Evolutionary conservation across 345 rosid genomes (phyloP).

Genomic region (Populus simonii): DNA sequence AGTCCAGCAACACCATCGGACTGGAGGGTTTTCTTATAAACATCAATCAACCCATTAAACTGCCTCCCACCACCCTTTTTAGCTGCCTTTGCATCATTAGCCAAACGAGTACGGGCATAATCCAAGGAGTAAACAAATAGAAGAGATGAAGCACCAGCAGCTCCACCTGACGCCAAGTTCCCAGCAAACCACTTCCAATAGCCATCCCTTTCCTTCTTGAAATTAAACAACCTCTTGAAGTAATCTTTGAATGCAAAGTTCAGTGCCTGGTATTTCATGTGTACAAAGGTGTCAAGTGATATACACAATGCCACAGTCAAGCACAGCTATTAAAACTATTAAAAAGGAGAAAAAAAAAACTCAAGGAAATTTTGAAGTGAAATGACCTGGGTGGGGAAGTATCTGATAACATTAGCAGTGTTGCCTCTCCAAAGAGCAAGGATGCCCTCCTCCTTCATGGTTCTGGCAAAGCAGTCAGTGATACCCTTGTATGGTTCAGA

Average conservation of each 20-base stretch:
- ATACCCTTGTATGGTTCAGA: constrained; percentile 31
- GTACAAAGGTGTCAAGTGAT: not conserved
- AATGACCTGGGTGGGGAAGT: constrained; percentile 32
- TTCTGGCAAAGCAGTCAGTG: constrained; percentile 30
- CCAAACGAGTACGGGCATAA: constrained; percentile 33
- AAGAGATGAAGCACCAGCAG: constrained; percentile 35
- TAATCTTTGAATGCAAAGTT: constrained; percentile 37
- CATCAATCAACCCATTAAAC: constrained; percentile 32
- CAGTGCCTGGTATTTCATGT: constrained; percentile 12
- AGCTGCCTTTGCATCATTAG: constrained; percentile 33
- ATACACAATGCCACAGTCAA: not conserved
- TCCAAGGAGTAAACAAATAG: constrained; percentile 31
- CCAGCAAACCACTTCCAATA: constrained; percentile 36
- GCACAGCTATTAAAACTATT: not conserved
- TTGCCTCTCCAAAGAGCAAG: constrained; percentile 32
- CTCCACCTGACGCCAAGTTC: constrained; percentile 32
- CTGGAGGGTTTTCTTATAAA: constrained; percentile 23
- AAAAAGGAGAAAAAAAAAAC: not conserved
- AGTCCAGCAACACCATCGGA: constrained; percentile 34
- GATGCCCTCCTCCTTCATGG: constrained; percentile 29
- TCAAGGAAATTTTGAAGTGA: not conserved
- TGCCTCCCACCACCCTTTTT: constrained; percentile 31
- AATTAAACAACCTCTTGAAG: constrained; percentile 34
- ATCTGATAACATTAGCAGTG: constrained; percentile 33
- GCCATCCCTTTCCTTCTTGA: constrained; percentile 31